Evolutionary conservation across 306 rosid genomes (phyloP).

Genomic region (barrel medic (Medicago truncatula)): DNA sequence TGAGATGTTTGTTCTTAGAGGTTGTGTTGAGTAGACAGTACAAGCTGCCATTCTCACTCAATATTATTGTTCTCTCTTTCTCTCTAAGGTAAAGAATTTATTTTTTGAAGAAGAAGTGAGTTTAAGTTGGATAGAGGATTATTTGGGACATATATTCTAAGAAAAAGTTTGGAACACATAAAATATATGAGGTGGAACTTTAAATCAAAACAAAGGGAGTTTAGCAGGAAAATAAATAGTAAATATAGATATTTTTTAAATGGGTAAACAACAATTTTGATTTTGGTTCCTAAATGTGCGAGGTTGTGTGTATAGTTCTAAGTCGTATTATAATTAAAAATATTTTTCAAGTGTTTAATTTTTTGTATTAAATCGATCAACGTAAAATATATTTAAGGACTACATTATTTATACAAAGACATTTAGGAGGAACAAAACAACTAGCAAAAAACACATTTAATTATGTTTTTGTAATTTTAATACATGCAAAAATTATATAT

Average conservation of each 20-base stretch:
- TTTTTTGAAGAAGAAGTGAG: slow-evolving; percentile 46
- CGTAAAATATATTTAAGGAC: background rate
- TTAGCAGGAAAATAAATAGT: slow-evolving; percentile 45
- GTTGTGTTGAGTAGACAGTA: slow-evolving; percentile 86
- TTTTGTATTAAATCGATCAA: background rate
- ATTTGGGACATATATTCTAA: slow-evolving; percentile 41
- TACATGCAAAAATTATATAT: background rate
- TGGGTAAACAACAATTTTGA: background rate
- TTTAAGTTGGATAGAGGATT: slow-evolving; percentile 44
- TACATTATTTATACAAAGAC: background rate
- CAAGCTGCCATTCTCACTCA: slow-evolving; percentile 69
- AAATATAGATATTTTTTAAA: slow-evolving; percentile 40
- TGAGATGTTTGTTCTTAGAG: slow-evolving; percentile 70
- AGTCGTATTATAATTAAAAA: background rate
- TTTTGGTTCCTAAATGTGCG: background rate
- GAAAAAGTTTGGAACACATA: slow-evolving; percentile 52
- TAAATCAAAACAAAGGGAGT: slow-evolving; percentile 47
- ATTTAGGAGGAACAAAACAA: background rate
- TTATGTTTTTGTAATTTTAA: background rate
- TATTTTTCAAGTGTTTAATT: background rate
- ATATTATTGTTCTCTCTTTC: slow-evolving; percentile 5
- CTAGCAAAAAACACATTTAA: background rate
- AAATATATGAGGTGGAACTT: slow-evolving; percentile 53
- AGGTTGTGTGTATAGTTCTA: background rate
- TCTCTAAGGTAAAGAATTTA: slow-evolving; percentile 45